A percentile compares a stretch with the other conserved stretches of the same genome.
phyloP scores from a whole-genome alignment of 768 basidiomycete genomes.

The Pisolithus tinctorius region DNA sequence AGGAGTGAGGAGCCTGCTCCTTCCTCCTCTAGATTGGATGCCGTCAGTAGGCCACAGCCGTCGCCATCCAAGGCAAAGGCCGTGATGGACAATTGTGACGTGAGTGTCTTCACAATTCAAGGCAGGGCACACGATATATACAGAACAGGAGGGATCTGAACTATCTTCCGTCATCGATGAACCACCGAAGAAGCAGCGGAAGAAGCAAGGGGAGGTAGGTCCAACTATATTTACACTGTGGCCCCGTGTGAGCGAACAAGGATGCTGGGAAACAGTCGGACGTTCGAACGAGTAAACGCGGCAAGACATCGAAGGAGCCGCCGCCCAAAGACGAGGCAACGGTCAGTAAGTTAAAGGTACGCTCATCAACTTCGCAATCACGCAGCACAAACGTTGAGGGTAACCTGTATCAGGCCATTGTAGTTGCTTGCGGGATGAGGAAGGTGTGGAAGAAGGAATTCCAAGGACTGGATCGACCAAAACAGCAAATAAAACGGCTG shows the following conservation, averaged over 20 bases:
- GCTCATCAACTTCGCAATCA: background rate
- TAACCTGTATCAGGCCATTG: constrained; percentile 41
- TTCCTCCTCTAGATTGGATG: constrained; percentile 6
- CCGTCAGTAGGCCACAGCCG: background rate
- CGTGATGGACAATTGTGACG: constrained; percentile 8
- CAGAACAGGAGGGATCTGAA: constrained; percentile 34
- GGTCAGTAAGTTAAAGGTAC: constrained; percentile 69
- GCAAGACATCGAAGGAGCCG: constrained; percentile 26
- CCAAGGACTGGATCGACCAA: constrained; percentile 46
- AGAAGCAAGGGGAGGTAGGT: constrained; percentile 32
- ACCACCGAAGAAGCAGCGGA: constrained; percentile 41
- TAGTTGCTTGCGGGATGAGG: constrained; percentile 70
- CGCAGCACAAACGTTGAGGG: background rate
- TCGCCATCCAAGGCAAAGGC: constrained; percentile 5
- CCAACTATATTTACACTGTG: background rate
- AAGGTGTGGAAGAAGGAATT: constrained; percentile 76
- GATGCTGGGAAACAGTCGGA: constrained; percentile 18
- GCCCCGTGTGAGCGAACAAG: constrained; percentile 6
- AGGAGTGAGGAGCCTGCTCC: background rate
- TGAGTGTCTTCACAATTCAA: constrained; percentile 15
- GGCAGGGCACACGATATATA: constrained; percentile 34
- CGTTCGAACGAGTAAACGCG: constrained; percentile 20
- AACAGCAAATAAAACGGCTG: constrained; percentile 59
- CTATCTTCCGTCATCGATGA: constrained; percentile 57
- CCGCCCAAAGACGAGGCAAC: constrained; percentile 62